phyloP scores from a whole-genome alignment of 306 rosid species.

The Delonix regia region DNA sequence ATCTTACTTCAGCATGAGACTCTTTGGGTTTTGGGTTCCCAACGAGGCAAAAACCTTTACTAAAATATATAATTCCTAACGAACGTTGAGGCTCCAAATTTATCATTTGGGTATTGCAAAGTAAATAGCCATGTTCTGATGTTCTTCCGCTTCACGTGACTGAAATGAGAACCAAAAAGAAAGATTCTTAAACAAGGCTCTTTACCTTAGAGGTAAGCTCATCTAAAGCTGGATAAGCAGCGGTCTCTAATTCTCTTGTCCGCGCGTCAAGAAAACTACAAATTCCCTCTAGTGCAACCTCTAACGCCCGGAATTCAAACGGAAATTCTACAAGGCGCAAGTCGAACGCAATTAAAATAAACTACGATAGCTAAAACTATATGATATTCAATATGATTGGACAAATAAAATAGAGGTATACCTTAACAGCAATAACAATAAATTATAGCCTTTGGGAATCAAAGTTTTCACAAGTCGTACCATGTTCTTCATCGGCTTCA shows the following conservation, averaged over 20 bases:
- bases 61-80: neutral
- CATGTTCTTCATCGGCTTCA: slow-evolving; percentile 57
- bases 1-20: too few relatives aligned
- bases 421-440: neutral
- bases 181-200: neutral
- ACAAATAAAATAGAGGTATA: neutral
- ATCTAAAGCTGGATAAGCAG: slow-evolving; percentile 82
- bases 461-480: slow-evolving; percentile 34
- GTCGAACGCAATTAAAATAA: neutral
- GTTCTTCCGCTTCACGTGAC: neutral
- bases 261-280: slow-evolving; percentile 79
- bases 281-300: slow-evolving; percentile 70
- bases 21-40: too few relatives aligned
- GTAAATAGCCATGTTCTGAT: slow-evolving; percentile 18
- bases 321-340: slow-evolving; percentile 61
- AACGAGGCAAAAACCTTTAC: neutral
- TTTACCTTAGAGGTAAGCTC: slow-evolving; percentile 77
- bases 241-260: slow-evolving; percentile 64
- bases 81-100: neutral
- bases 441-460: neutral
- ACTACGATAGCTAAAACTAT: neutral
- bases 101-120: slow-evolving; percentile 6
- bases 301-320: slow-evolving; percentile 79
- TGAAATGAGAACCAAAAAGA: slow-evolving; percentile 15
- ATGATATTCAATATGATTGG: neutral